Percentiles rank a stretch among this genome's conserved stretches.
Conservation (phyloP, 2,329 filamentous ascomycete genomes). For the Coniochaeta sp. region DNA sequence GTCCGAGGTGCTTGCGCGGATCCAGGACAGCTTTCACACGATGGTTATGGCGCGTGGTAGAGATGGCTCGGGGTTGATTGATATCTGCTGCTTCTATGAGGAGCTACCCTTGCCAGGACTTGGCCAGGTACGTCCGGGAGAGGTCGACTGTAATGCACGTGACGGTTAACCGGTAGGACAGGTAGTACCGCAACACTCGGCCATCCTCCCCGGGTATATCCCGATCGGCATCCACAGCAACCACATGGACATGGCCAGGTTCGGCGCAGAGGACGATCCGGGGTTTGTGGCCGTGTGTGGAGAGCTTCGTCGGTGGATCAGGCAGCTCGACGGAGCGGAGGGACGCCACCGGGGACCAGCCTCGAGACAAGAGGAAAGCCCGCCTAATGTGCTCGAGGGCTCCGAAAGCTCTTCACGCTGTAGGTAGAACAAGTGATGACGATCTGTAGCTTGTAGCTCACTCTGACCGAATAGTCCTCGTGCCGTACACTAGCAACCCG, state of each 20-base stretch:
- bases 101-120: slow-evolving; percentile 17
- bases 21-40: slow-evolving; percentile 20
- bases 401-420: background rate
- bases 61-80: slow-evolving; percentile 12
- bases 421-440: background rate
- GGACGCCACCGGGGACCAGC: background rate
- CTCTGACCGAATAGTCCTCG: background rate
- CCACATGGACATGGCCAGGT: slow-evolving; percentile 19
- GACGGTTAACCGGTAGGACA: background rate
- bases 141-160: no score
- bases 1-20: no score
- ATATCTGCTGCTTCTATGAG: slow-evolving; percentile 22
- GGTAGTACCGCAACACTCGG: slow-evolving; percentile 22
- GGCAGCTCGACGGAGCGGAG: background rate
- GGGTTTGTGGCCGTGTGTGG: slow-evolving; percentile 16
- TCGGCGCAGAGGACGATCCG: slow-evolving; percentile 12
- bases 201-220: slow-evolving; percentile 21
- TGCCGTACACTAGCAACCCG: background rate
- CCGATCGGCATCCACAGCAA: slow-evolving; percentile 19
- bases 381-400: background rate
- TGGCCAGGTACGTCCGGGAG: slow-evolving; percentile 12
- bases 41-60: slow-evolving; percentile 16
- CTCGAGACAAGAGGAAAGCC: background rate
- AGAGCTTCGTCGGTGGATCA: slow-evolving; percentile 16
- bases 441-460: background rate